A percentile compares a stretch with the other conserved stretches of the same genome.
Evolutionary conservation across 2,329 filamentous ascomycete genomes (phyloP).

Genomic region (Trichophaea hybrida): DNA sequence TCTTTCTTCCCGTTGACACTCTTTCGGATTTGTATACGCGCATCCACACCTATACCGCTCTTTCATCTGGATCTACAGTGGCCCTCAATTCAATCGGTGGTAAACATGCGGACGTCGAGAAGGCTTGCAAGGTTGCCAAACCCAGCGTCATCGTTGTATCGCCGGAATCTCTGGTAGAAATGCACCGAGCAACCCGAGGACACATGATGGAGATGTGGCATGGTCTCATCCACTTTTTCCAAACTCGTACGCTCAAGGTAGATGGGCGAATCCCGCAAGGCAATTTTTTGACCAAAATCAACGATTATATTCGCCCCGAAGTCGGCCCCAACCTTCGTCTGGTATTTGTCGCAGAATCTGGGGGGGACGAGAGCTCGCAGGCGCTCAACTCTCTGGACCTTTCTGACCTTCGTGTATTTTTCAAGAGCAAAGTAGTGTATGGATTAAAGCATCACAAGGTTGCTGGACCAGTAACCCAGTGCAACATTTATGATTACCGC

Average conservation of each 20-base stretch:
- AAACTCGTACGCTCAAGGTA: conserved; percentile 52
- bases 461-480: conserved; percentile 82
- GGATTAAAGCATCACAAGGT: conserved; percentile 68
- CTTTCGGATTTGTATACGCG: conserved; percentile 69
- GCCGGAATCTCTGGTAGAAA: conserved; percentile 54
- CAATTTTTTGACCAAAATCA: conserved; percentile 47
- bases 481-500: conserved; percentile 75
- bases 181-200: conserved; percentile 48
- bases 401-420: conserved; percentile 69
- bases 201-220: conserved; percentile 49
- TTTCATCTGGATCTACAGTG: conserved; percentile 72
- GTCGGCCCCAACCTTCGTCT: conserved; percentile 59
- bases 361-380: conserved; percentile 45
- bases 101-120: conserved; percentile 51
- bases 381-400: conserved; percentile 54
- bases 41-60: conserved; percentile 61
- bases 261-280: conserved; percentile 60
- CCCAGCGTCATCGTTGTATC: conserved; percentile 74
- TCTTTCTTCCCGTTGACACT: conserved; percentile 72
- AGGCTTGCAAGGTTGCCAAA: conserved; percentile 58
- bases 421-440: conserved; percentile 66
- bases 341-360: conserved; percentile 62
- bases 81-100: conserved; percentile 81
- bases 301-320: conserved; percentile 44
- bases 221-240: conserved; percentile 54